Conservation (phyloP, 148 eudicot genomes). For the Drosera capensis region DNA sequence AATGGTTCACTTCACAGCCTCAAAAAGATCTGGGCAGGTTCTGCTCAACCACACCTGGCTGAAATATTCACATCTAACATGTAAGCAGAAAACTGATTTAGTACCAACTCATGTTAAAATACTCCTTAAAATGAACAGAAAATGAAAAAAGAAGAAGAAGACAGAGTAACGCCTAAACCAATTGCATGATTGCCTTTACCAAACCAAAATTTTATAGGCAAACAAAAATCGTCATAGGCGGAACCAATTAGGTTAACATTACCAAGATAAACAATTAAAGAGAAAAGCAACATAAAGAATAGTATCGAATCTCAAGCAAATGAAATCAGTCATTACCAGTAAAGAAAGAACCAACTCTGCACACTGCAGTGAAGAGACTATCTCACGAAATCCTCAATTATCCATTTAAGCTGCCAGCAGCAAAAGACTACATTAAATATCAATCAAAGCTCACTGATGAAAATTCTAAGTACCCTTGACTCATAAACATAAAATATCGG, state of each 20-base stretch:
- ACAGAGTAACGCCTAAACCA: conserved; percentile 6
- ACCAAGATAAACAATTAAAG: conserved; percentile 2
- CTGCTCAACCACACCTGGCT: conserved; percentile 65
- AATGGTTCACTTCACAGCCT: conserved; percentile 52
- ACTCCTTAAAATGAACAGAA: too few relatives aligned
- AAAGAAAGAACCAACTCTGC: conserved; percentile 72
- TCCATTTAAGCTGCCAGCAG: conserved; percentile 96
- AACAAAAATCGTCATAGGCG: background rate
- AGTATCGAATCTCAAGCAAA: conserved; percentile 24
- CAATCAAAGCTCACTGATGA: conserved; percentile 20
- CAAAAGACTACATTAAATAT: conserved; percentile 65
- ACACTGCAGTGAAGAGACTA: conserved; percentile 61
- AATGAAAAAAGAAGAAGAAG: conserved; percentile 7
- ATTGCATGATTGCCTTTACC: background rate
- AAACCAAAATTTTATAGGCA: background rate
- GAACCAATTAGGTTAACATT: background rate
- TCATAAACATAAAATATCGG: conserved; percentile 12
- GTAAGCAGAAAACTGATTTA: conserved; percentile 62
- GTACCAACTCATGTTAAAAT: conserved; percentile 20
- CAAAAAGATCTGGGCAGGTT: conserved; percentile 41
- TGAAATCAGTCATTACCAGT: conserved; percentile 65
- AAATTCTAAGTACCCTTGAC: conserved; percentile 25
- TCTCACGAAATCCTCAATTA: conserved; percentile 77
- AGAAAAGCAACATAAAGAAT: conserved; percentile 14
- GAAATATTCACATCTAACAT: conserved; percentile 65